Evolutionary conservation across 1,139 yeast species (phyloP), one percentile per base, ranked within the genome.

Genomic region (Ogataea hybrid): DNA sequence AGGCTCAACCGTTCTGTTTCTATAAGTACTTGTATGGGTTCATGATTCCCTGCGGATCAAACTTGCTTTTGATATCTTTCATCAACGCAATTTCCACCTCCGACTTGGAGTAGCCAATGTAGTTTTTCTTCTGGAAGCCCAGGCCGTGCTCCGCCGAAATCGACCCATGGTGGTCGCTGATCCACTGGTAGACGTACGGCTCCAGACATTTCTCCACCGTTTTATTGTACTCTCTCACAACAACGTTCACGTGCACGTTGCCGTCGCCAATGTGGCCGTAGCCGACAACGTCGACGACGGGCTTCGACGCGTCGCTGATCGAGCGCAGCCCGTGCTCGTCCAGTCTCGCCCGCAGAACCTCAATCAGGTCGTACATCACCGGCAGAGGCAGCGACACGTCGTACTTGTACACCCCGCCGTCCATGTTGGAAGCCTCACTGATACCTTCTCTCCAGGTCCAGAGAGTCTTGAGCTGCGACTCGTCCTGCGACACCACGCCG

Each of bases 261-360:
- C 97, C 97, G 61, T 90, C 98, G 45, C 98, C 98, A 58, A 90
- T 75, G 59, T 90, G 98, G 18, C 98, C 98, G 57, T 90, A 92
- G 1, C 97, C 98, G 50, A 89, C 80, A 4, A 94, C 95, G 46
- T 80, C 83, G 37, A 87, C 81, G 5, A 85, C 97, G 4, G 97
- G 96, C 56, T 73, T 69, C 8, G 51, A 35, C 3, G 68, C 73
- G 47, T 84, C 92, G 25, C 79, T 77, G 33, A 77, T 71, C 43
- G 85, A 88, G 17, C 84, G 69, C 36, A 90, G 67, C 1, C 77
- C 81, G 18, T 76, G 75, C 20, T 70, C 76, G 3, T 52, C 63
- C 48, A 92, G 71, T 54, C 76, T 74, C 35, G 67, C 77, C 52
- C 81, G 77, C 16, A 80, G 79, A 10, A 83, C 95, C 42, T 79